Evolutionary conservation across 768 basidiomycete species (phyloP).

Genomic region (Stropharia rugosoannulata): DNA sequence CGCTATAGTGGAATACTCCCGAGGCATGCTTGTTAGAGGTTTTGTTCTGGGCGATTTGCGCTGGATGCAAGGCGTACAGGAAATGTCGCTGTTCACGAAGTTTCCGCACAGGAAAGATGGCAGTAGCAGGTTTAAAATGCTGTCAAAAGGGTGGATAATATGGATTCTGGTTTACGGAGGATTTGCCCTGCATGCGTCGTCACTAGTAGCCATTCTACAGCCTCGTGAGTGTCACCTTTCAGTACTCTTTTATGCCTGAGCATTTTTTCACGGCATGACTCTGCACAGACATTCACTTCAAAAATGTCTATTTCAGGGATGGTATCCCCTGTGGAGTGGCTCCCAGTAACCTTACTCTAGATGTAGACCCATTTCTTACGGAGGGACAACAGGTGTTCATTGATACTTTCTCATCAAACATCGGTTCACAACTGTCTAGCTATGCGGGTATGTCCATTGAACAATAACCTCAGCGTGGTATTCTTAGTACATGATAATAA

Average conservation of each 20-base stretch:
- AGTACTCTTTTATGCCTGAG: not conserved
- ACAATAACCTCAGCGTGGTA: not conserved
- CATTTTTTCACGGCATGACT: not conserved
- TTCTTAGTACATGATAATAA: not conserved
- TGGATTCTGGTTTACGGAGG: not conserved
- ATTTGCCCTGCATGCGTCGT: conserved; percentile 3
- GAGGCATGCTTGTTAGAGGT: not conserved
- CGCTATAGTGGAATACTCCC: conserved; percentile 1
- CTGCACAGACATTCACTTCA: not conserved
- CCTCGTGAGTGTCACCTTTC: not conserved
- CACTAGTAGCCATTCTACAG: conserved; percentile 10
- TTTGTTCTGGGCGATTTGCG: conserved; percentile 1
- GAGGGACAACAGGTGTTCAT: not conserved
- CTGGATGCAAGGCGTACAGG: conserved; percentile 6
- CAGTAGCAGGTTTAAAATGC: not conserved
- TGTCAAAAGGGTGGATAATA: not conserved
- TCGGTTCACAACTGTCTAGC: not conserved
- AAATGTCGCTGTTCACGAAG: conserved; percentile 5
- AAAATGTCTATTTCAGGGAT: conserved; percentile 2
- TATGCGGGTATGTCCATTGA: conserved; percentile 1
- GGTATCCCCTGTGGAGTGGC: not conserved
- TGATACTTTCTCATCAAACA: conserved; percentile 2
- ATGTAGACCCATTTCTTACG: not conserved
- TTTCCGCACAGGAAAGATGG: not conserved
- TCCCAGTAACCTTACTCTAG: not conserved